Percentiles rank a stretch among this genome's conserved stretches.
phyloP scores from a whole-genome alignment of 2,329 filamentous ascomycete genomes.

The Paradendryphiella salina region DNA sequence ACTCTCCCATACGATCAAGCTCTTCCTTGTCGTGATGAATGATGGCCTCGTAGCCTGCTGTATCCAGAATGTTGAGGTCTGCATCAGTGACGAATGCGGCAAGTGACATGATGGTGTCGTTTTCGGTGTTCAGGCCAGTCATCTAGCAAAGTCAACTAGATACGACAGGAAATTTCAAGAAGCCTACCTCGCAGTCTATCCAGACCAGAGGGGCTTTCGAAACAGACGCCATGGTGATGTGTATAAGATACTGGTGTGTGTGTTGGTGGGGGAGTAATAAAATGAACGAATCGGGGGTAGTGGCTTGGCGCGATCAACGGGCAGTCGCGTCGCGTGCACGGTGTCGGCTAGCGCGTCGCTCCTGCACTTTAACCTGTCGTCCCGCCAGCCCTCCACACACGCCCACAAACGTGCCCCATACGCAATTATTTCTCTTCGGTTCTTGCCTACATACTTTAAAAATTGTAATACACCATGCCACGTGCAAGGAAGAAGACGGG shows the following conservation, averaged over 20 bases:
- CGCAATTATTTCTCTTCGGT: slow-evolving; percentile 20
- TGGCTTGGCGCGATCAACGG: slow-evolving; percentile 14
- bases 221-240: slow-evolving; percentile 50
- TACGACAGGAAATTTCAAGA: background rate
- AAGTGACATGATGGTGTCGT: slow-evolving; percentile 86
- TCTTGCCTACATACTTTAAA: slow-evolving; percentile 15
- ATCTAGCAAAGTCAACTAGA: slow-evolving; percentile 63
- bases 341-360: slow-evolving; percentile 22
- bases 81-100: slow-evolving; percentile 89
- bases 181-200: slow-evolving; percentile 74
- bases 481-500: slow-evolving; percentile 35
- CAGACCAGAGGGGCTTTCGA: slow-evolving; percentile 74
- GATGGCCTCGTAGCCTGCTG: slow-evolving; percentile 75
- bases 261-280: slow-evolving; percentile 7
- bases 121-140: slow-evolving; percentile 80
- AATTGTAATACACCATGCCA: slow-evolving; percentile 39
- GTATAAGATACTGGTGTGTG: slow-evolving; percentile 3
- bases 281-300: slow-evolving; percentile 12
- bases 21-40: slow-evolving; percentile 72
- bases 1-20: slow-evolving; percentile 81
- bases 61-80: slow-evolving; percentile 74
- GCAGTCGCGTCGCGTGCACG: slow-evolving; percentile 28
- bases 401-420: slow-evolving; percentile 20
- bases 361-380: slow-evolving; percentile 18
- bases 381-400: slow-evolving; percentile 32